These are phyloP conservation scores for Cytospora piceicola DNA, from an alignment of 2,329 filamentous ascomycete genomes.

Conservation along the genomic window DNA sequence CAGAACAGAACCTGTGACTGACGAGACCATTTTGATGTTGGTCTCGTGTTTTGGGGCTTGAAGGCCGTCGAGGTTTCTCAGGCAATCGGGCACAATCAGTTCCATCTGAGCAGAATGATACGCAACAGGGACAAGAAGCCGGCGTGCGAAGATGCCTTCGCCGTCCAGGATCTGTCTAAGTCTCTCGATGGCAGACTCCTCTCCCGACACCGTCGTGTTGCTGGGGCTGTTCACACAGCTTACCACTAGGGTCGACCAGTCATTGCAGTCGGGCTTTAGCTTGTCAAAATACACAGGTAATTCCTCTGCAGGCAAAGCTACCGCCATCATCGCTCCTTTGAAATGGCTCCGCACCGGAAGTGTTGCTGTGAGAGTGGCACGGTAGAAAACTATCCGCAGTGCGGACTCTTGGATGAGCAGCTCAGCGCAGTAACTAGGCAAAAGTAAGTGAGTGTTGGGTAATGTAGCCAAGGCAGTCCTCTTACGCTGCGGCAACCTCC, in stretches of 20 bases:
- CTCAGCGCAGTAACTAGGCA: no score
- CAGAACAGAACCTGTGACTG: no score
- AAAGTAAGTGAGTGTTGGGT: no score
- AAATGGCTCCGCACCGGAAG: not conserved
- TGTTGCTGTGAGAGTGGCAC: conserved; percentile 37
- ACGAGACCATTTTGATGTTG: conserved; percentile 24
- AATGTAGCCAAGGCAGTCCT: no score
- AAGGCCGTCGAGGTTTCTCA: not conserved
- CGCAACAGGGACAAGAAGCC: not conserved
- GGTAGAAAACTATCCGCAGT: conserved; percentile 44
- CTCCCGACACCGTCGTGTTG: conserved; percentile 10
- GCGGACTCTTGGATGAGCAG: not conserved
- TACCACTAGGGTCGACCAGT: not conserved
- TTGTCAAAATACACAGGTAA: no score
- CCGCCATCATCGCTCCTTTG: no score
- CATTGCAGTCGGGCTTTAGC: not conserved
- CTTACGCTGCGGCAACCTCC: conserved; percentile 24
- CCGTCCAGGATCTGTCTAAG: not conserved
- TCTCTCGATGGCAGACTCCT: not conserved
- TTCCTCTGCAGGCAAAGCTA: no score
- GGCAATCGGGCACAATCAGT: conserved; percentile 34
- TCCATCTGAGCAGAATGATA: conserved; percentile 20
- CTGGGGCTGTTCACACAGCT: conserved; percentile 6
- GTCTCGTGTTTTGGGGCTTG: conserved; percentile 26
- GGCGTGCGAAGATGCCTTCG: conserved; percentile 1